Conservation (phyloP, 495 filamentous ascomycete species). For the Lineolata rhizophorae region DNA sequence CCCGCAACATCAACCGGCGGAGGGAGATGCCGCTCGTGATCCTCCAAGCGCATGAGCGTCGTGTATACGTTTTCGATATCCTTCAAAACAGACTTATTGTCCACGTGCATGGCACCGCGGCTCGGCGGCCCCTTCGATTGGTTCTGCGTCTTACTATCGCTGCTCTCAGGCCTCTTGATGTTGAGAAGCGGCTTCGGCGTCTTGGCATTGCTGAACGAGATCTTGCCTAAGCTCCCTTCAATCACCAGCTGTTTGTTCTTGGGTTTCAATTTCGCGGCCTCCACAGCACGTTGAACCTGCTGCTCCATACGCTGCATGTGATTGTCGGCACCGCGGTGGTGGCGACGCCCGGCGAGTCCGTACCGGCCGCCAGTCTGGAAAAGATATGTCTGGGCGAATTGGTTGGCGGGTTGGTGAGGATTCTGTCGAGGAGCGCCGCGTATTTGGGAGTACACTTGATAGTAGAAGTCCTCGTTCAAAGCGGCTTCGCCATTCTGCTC, state of each 20-base stretch:
- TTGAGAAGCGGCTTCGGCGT: slow-evolving; percentile 86
- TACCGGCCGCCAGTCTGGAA: slow-evolving; percentile 73
- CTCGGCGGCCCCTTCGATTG: no score
- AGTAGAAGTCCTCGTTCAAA: slow-evolving; percentile 88
- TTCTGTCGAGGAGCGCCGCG: slow-evolving; percentile 69
- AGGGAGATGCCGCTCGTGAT: slow-evolving; percentile 78
- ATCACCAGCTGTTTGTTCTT: slow-evolving; percentile 98
- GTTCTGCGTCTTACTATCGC: no score
- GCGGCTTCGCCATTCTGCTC: slow-evolving; percentile 49
- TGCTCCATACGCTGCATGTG: slow-evolving; percentile 99
- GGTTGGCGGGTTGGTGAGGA: slow-evolving; percentile 74
- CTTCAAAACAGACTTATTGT: slow-evolving; percentile 22
- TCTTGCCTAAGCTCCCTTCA: slow-evolving; percentile 95
- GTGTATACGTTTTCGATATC: slow-evolving; percentile 76
- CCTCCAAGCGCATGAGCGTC: slow-evolving; percentile 78
- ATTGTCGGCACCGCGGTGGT: slow-evolving; percentile 65
- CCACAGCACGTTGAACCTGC: slow-evolving; percentile 90
- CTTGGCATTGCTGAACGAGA: slow-evolving; percentile 96
- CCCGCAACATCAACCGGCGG: slow-evolving; percentile 36
- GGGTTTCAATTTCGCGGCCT: slow-evolving; percentile 87
- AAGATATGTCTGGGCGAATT: slow-evolving; percentile 94
- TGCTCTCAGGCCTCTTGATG: slow-evolving; percentile 61
- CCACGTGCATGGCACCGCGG: slow-evolving; percentile 14
- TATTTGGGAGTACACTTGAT: slow-evolving; percentile 88
- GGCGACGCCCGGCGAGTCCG: slow-evolving; percentile 30